Evolutionary conservation across 2,329 filamentous ascomycete genomes (phyloP), one percentile per base, ranked within the genome.

Genomic region (Diplodia corticola): DNA sequence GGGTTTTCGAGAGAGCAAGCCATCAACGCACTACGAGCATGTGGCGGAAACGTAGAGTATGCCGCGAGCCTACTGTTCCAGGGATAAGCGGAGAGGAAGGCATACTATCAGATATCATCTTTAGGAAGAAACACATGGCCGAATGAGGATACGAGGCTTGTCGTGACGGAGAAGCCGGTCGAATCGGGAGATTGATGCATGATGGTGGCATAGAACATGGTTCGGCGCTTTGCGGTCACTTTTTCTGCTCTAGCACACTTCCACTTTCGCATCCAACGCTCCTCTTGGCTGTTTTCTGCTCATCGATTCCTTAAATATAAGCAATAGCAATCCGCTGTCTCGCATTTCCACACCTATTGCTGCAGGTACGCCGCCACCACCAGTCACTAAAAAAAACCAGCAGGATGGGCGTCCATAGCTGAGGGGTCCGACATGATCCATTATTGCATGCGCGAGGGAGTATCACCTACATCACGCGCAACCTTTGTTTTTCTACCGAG

Each of bases 21-120:
- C 0, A 84, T 95, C 63, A 88, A 90, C 67, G 93, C 93, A 2
- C 81, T 99, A 61, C 87, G 93, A 73, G 91, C 92, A 33, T 91
- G 91, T 17, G 88, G 88, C 22, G 94, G 95, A 22, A 91, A 98
- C 73, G 87, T 97, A 7, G 92, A 98, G 69, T 87, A 89, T 69
- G 94, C 94, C n/a, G 93, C 93, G 54, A 89, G 90, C 57, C 83
- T 97, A 69, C 85, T 97, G 63, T 92, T 88, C 68, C 73, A 75
- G 22, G 46, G 64, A 20, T 59, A 59, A 33, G 40, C 40, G 20
- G 22, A 40, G 22, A 54, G 35, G 44, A 30, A 33, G 33, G 9
- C 28, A 61, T 49, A 33, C 63, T 92, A 88, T 68, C 69, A 72
- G 48, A 22, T 28, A 44, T 46, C 17, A 30, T 44, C 20, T 40